Base-by-base conservation (phyloP, 768 basidiomycete genomes). In the Auricularia heimuer region DNA sequence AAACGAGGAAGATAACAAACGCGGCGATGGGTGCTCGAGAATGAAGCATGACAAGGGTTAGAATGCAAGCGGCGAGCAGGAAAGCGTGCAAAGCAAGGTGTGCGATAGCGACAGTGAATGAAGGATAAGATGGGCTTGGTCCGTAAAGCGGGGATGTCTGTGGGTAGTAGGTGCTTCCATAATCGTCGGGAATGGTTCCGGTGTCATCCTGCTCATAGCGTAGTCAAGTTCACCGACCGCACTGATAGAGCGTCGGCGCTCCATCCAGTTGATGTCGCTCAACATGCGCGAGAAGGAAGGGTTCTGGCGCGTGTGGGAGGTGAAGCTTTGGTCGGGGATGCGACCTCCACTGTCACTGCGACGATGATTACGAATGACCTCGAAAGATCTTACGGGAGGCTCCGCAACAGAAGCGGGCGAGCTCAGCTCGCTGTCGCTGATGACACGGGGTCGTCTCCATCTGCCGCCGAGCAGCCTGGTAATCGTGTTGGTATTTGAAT, bases 221-320 rank as follows among this genome's bases (percentile, higher is more conserved):
- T 85, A 88, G 74, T 91, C 89, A 16, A 90, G 79, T 72, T 90
- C 89, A 64, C 84, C 87, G 77, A 88, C 83, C 64, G 82, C 81
- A 70, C 84, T 86, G 36, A 88, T 75, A 71, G 86, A 90, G 65
- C 89, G 82, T 63, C 91, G 80, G 62, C 87, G 83, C 65, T 87
- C 82, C 39, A 91, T 77, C 91, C 91, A 92, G 71, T 89, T 89
- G 62, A 89, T 78, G 71, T 92, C 89, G 36, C 85, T 83, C 45
- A 90, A 76, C 67, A 81, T 85, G 65, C 83, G 78, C 36, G 82
- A 24, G 78, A 16, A 79, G 72, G 24, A 67, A 54, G n/a, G 64
- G 51, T 62, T 45, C 58, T 51, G 65, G 39, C 63, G 65, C 45
- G 11, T 65, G 51, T 34, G 44, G 16, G 42, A 61, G n/a, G 10